Evolutionary conservation across 2,329 filamentous ascomycete genomes (phyloP), one percentile per base, ranked within the genome.

Genomic region (Penicillium sp.): DNA sequence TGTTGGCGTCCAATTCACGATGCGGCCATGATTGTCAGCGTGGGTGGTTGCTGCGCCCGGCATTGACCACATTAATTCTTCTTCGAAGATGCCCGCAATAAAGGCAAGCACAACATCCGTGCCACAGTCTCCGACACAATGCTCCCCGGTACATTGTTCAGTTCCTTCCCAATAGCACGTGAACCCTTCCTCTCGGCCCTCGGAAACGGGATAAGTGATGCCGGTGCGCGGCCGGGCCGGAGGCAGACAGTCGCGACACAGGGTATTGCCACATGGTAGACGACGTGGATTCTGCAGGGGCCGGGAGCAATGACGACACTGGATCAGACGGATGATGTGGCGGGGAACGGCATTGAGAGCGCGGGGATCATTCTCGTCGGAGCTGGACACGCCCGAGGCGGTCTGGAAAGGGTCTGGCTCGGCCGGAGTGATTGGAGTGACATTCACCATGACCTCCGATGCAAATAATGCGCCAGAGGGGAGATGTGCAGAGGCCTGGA

Each of bases 191-290:
- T 79, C 68, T 26, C 87, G 76, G 28, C 76, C 78, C 5, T 79
- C 75, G 1, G 74, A 73, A 11, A 78, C 79, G 1, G 86, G 87
- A 60, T 90, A 94, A 2, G 85, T 83, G 41, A 94, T 84, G 44
- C 85, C 79, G 32, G 70, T 69, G 30, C 87, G 76, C 11, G 72
- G 61, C 52, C 82, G 76, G 2, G 79, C 66, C 31, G 76, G 65
- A 1, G 88, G 88, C 1, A 94, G 65, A 62, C 89, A 95, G 33
- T 63, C 61, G 54, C 75, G 79, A 66, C 89, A 95, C 8, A 94
- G 64, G 8, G 81, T 82, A 55, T 82, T 78, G 17, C 88, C 87
- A 59, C 89, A 95, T 4, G 88, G 87, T 3, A 95, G 68, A 0
- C 84, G 84, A 39, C 87, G 73, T 4, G 88, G 85, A 6, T 77